Base-by-base conservation (phyloP, 2,329 filamentous ascomycete species). In the Cercospora sp. region DNA sequence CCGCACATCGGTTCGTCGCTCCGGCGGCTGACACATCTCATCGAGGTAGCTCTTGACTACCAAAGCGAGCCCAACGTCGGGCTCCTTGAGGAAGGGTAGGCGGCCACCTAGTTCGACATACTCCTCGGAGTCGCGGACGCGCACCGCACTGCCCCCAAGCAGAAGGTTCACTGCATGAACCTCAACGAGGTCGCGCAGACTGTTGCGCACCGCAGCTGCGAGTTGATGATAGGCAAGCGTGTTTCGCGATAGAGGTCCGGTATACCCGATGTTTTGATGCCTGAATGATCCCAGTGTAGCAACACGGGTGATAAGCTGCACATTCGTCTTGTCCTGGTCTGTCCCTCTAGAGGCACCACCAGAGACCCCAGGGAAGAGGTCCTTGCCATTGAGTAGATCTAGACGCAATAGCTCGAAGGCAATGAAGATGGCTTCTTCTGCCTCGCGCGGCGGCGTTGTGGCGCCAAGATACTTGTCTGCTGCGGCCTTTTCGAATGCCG, bases 211-310 rank as follows among this genome's bases (percentile, higher is more conserved):
- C 49, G 91, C 88, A 2, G 90, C 90, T 49, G 93, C 89, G 67
- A 98, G 85, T 1, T 93, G 94, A 69, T 93, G 91, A 83, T 94
- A 99, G 28, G 89, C 90, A 51, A 99, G 85, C 63, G 97, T 85
- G 73, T 94, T 93, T 79, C 95, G 90, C 83, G 93, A 97, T 1
- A 99, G 85, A 1, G 95, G 94, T 0, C 95, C 95, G 1, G 94
- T 97, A 80, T 97, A 99, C 32, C 95, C 95, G 73, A 94, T 94
- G 3, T 87, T 85, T 74, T 92, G 87, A 78, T 99, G 95, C 34
- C 89, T 88, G 70, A 98, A 85, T 76, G 91, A 92, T 62, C 93
- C 87, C 67, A 98, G 84, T 63, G 91, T 93, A 13, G 94, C 92
- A 69, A 94, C 90, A 45, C 95, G 90, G 73, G 93, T 95, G 74